Evolutionary conservation across 106 monocot species (phyloP), one percentile per base, ranked within the genome.

Genomic region (Platanthera zijinensis): DNA sequence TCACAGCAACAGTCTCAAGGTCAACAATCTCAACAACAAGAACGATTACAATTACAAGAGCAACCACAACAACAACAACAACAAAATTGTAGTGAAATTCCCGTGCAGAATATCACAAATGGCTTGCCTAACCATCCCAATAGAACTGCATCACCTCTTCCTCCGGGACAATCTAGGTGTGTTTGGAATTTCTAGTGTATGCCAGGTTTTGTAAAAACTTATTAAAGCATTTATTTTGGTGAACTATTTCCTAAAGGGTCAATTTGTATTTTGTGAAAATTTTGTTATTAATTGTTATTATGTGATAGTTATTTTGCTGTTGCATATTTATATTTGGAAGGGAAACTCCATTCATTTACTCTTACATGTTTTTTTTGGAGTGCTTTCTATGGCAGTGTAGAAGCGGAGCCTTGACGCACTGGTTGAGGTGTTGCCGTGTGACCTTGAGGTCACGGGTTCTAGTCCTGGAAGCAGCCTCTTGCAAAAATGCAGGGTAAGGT

Each of bases 91-190:
- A 81, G 77, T 50, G 86, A 83, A 73, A 86, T 76, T 82, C 91
- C 82, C 62, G 68, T 22, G 53, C 89, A 82, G 63, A 86, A 75
- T 76, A 28, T 76, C 78, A 52, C 85, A 51, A 96, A 89, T 89
- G 92, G 88, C 48, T 80, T 80, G 70, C 76, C 83, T 46, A 92
- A 84, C 69, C 84, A 87, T 79, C 52, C 85, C 45, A 82, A 54
- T 84, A 86, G 86, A 85, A 82, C 86, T 80, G 93, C 97, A 49
- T 83, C 85, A 63, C 94, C 94, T 30, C 97, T 99, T 77, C 97
- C 97, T 76, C 97, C 86, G 84, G 97, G 97, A 72, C 97, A 85
- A 86, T 99, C 97, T 99, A 99, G 97, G 97, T 99, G 87, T 90
- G 97, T 99, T 77, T 83, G 84, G 84, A 91, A 82, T 85, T 96